Base-by-base conservation (phyloP, 208 protist species). In the Acanthamoeba royreba region DNA sequence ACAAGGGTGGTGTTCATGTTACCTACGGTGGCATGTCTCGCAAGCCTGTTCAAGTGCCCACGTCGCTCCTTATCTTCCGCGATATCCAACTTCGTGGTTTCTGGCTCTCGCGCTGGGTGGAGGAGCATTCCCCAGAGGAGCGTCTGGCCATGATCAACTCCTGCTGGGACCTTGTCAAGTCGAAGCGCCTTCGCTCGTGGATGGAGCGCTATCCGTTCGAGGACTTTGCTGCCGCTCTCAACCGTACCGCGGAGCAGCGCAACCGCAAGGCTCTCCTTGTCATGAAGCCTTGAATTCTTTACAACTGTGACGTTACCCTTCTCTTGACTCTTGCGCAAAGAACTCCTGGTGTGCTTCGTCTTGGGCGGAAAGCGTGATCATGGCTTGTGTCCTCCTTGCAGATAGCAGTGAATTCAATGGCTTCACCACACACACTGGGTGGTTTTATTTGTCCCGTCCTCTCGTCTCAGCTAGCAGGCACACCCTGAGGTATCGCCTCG, bases 11-110 rank as follows among this genome's bases (percentile, higher is more conserved):
- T n/a, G 42, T 97, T 5, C 97, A 99, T 55, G 98, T 99, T 17
- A 99, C 98, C 3, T 99, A 99, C 95, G 99, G 99, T 74, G 98
- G 98, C 95, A 99, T 99, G 95, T 98, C 97, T 42, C 96, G 98
- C 91, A 95, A 98, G 94, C 98, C 98, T 9, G 97, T 99, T 72
- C 97, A 98, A 89, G 94, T 99, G 22, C 96, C 98, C 17, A 99
- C 99, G 66, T 97, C 97, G 93, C 97, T 98, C 88, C 96, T 98
- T 4, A 99, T 99, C 74, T 98, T 98, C 22, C 95, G 97, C 58
- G 97, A 99, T 69, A 97, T 99, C 74, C 93, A 98, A 79, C 95
- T 98, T 40, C 96, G 96, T 35, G 99, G 99, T 49, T 99, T 99
- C 95, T 99, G 98, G 95, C 96, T 99, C 79, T 97, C 97, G 5